These are phyloP conservation scores for Fusarium chuoi DNA, from an alignment of 2,329 filamentous ascomycete genomes.

Conservation along the genomic window DNA sequence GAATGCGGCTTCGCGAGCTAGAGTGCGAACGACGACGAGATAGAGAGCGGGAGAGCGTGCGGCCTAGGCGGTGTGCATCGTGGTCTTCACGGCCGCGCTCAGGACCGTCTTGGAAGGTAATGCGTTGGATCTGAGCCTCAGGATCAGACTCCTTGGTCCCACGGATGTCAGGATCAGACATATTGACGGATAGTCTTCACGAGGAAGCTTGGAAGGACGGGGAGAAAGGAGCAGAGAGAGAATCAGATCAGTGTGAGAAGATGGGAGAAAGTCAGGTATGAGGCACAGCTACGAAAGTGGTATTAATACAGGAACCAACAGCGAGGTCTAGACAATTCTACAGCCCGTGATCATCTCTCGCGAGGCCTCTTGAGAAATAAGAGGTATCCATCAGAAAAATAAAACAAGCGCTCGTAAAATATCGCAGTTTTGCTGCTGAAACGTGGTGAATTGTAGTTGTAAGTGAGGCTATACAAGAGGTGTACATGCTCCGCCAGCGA, in stretches of 20 bases:
- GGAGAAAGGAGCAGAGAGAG: neutral
- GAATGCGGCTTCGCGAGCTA: slow-evolving; percentile 40
- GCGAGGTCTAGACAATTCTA: slow-evolving; percentile 23
- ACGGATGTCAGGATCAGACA: slow-evolving; percentile 35
- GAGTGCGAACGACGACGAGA: slow-evolving; percentile 37
- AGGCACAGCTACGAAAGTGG: neutral
- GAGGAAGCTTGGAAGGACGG: neutral
- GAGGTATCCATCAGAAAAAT: neutral
- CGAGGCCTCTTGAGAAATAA: slow-evolving; percentile 26
- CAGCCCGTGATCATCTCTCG: neutral
- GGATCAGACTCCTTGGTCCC: slow-evolving; percentile 26
- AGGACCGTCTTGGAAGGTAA: slow-evolving; percentile 33
- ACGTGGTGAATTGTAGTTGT: slow-evolving; percentile 12
- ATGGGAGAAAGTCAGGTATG: neutral
- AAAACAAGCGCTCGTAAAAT: slow-evolving; percentile 23
- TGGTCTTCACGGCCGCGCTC: slow-evolving; percentile 9
- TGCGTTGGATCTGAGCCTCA: slow-evolving; percentile 29
- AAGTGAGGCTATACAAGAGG: slow-evolving; percentile 34
- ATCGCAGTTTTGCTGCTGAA: slow-evolving; percentile 18
- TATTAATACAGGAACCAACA: neutral
- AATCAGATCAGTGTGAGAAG: neutral
- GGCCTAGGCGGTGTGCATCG: slow-evolving; percentile 9
- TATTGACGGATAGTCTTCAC: neutral
- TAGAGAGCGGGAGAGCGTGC: slow-evolving; percentile 27
- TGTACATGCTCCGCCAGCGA: slow-evolving; percentile 26